Conservation (phyloP, 1,284 basidiomycete species). For the Papiliotrema terrestris region DNA sequence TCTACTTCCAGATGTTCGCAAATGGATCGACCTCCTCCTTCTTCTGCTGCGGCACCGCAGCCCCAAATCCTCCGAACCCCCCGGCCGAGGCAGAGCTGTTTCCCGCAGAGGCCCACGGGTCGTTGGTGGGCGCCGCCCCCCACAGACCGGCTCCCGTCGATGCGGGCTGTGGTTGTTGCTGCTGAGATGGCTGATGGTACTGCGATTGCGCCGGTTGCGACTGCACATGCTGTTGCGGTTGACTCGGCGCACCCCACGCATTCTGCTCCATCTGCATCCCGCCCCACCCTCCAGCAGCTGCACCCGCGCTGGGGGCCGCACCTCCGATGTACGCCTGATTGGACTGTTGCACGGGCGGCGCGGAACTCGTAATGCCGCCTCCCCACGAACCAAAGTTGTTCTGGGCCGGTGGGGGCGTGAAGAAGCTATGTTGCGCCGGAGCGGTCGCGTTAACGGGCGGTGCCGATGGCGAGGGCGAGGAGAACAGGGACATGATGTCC, state of each 20-base stretch:
- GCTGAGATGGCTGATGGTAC: conserved; percentile 3
- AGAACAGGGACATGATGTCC: conserved; percentile 51
- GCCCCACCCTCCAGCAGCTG: conserved; percentile 18
- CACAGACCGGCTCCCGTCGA: background rate
- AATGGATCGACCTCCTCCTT: conserved; percentile 8
- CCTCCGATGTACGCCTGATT: conserved; percentile 18
- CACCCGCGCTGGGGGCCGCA: background rate
- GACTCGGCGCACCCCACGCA: conserved; percentile 30
- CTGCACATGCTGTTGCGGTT: background rate
- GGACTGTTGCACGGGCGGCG: conserved; percentile 19
- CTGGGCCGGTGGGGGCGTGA: conserved; percentile 12
- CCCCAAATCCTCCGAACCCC: conserved; percentile 1
- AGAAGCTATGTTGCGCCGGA: conserved; percentile 18
- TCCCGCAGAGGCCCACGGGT: conserved; percentile 9
- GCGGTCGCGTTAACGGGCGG: conserved; percentile 16
- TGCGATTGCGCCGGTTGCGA: background rate
- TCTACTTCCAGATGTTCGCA: conserved; percentile 9
- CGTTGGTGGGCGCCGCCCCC: background rate
- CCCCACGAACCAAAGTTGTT: conserved; percentile 35
- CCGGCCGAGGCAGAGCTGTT: background rate
- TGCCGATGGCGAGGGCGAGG: conserved; percentile 26
- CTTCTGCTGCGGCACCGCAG: background rate
- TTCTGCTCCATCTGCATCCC: conserved; percentile 34
- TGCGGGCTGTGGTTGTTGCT: conserved; percentile 2
- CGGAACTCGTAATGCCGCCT: conserved; percentile 33